A percentile compares a stretch with the other conserved stretches of the same genome.
phyloP scores from a whole-genome alignment of 1,284 basidiomycete genomes.

The Schizopora paradoxa region DNA sequence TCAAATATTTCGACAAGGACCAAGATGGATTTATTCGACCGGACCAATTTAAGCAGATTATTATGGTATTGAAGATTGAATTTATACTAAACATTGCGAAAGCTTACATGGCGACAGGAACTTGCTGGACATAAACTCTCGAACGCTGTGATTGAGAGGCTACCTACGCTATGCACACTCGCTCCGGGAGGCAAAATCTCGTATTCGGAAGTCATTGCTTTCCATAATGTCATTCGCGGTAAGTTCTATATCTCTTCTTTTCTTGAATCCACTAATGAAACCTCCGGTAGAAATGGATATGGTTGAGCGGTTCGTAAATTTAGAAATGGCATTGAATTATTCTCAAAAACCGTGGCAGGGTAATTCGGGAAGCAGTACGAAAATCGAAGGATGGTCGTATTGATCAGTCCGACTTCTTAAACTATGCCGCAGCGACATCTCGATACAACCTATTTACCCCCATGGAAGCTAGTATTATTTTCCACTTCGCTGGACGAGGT shows the following conservation, averaged over 20 bases:
- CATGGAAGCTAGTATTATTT: conserved; percentile 93
- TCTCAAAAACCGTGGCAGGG: conserved; percentile 37
- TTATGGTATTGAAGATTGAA: conserved; percentile 54
- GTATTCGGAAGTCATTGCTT: conserved; percentile 92
- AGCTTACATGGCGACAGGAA: conserved; percentile 50
- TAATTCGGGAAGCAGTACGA: conserved; percentile 81
- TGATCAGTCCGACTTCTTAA: conserved; percentile 76
- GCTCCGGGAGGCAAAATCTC: conserved; percentile 85
- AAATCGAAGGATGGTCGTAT: conserved; percentile 92
- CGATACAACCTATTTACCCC: conserved; percentile 92
- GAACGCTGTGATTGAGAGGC: conserved; percentile 80
- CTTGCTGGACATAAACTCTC: conserved; percentile 94
- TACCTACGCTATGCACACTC: conserved; percentile 85
- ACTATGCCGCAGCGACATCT: conserved; percentile 67
- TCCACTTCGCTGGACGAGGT: conserved; percentile 90
- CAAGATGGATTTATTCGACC: conserved; percentile 89
- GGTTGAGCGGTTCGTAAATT: conserved; percentile 67
- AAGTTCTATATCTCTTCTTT: conserved; percentile 22
- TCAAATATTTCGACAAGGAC: conserved; percentile 83
- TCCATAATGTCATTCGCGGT: conserved; percentile 90
- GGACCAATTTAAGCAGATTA: conserved; percentile 90
- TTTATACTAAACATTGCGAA: not conserved
- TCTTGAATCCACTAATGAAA: conserved; percentile 12
- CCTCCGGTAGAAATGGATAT: conserved; percentile 80
- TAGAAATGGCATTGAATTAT: not conserved